These are phyloP conservation scores for Lodderomyces jiufengensis DNA, from an alignment of 1,139 yeast species.

Conservation along the genomic window DNA sequence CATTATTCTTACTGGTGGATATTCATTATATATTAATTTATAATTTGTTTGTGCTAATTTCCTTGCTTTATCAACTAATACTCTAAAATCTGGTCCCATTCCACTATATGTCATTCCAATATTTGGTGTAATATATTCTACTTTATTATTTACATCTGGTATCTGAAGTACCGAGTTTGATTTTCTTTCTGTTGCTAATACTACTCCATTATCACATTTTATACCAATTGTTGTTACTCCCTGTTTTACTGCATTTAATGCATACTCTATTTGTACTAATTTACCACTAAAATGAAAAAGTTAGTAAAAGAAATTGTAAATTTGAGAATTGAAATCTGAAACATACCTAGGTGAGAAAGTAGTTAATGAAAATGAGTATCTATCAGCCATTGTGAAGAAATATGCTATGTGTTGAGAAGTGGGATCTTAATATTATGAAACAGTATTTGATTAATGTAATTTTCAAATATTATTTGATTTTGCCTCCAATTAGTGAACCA, in stretches of 20 bases:
- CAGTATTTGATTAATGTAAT: too few species aligned
- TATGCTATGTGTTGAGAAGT: too few species aligned
- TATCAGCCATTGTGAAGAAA: constrained; percentile 95
- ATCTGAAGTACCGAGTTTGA: constrained; percentile 76
- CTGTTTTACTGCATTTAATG: constrained; percentile 94
- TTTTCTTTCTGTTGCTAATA: constrained; percentile 94
- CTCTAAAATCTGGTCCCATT: constrained; percentile 98
- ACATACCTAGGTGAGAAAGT: constrained; percentile 94
- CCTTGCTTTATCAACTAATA: constrained; percentile 88
- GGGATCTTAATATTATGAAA: too few species aligned
- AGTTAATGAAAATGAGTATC: constrained; percentile 95
- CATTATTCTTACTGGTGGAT: constrained; percentile 92
- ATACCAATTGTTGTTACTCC: constrained; percentile 97
- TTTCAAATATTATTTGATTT: constrained; percentile 7
- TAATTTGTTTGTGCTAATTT: constrained; percentile 91
- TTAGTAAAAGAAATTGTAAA: constrained; percentile 4
- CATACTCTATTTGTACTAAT: constrained; percentile 96
- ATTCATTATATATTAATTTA: constrained; percentile 90
- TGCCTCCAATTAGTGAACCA: constrained; percentile 17
- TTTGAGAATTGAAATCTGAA: not conserved
- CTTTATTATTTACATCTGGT: constrained; percentile 71
- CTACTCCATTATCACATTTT: constrained; percentile 94
- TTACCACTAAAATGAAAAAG: constrained; percentile 63
- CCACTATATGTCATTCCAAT: constrained; percentile 97
- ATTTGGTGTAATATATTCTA: constrained; percentile 85